Base-by-base conservation (phyloP, 371 early-diverging fungal species). In the Saksenaea vasiformis region DNA sequence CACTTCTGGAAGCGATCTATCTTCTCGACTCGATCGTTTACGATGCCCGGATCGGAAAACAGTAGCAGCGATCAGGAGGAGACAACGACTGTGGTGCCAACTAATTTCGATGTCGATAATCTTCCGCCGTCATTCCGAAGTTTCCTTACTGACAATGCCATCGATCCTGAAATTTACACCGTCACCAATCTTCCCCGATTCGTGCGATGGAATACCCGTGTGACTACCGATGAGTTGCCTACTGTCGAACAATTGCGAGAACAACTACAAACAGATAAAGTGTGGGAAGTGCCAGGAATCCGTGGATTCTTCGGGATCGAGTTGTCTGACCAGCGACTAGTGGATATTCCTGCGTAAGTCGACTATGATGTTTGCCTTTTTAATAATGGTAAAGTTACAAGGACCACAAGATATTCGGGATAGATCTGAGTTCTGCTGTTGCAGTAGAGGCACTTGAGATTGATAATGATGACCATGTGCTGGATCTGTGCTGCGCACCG, bases 351-450 rank as follows among this genome's bases (percentile, higher is more conserved):
- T 36, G 80, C 78, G 77, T 81, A 71, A 63, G 66, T 57, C 10
- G 15, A n/a, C 35, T 17, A 26, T 27, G 10, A 17, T 1, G 28
- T 19, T 7, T 37, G 27, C 56, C 26, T 56, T 31, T 51, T 53
- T 62, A 54, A 22, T 57, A 74, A 26, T 47, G 2, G 10, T 22
- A 47, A 47, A 47, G 82, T 2, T 82, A 82, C 56, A 66, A 61
- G 19, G 47, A 65, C 0, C 75, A 83, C 34, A 62, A 70, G 39
- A 75, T 95, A 5, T 90, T 90, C 68, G 97, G 95, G 1, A 92
- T 95, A 65, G 95, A 95, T 68, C 76, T 95, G 8, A 90, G 92
- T 63, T 94, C 93, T 0, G 95, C 89, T 0, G 79, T 93, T 61
- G 67, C 92, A 65, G 83, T 82, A 2, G 66, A 72, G 31, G 90